These are phyloP conservation scores for Eremothecium sinecaudum DNA, from an alignment of 1,139 yeast species.

Conservation along the genomic window DNA sequence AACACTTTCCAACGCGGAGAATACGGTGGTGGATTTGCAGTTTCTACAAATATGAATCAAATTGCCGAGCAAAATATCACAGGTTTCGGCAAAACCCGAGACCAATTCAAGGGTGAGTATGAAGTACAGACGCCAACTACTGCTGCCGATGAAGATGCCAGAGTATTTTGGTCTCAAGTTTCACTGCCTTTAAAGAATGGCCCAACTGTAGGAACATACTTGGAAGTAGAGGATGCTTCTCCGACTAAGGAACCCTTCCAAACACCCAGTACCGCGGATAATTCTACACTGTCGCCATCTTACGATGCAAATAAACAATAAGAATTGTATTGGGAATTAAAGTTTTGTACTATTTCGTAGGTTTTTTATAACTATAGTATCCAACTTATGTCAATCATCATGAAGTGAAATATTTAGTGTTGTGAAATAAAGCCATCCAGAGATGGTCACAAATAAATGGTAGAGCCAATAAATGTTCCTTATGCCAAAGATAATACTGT, in stretches of 20 bases:
- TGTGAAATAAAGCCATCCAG: conserved; percentile 37
- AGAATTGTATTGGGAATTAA: no score
- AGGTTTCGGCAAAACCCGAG: background rate
- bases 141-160: conserved; percentile 30
- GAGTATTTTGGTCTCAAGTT: conserved; percentile 26
- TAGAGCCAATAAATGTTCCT: conserved; percentile 65
- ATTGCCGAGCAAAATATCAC: background rate
- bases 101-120: background rate
- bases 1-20: conserved; percentile 7
- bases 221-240: no score
- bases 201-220: no score
- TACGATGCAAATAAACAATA: no score
- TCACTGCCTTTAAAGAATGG: no score
- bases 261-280: no score
- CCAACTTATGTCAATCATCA: no score
- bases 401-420: conserved; percentile 2
- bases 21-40: no score
- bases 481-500: conserved; percentile 54
- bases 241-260: no score
- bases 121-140: conserved; percentile 26
- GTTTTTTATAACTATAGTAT: no score
- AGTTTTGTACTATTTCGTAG: no score
- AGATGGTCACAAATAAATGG: conserved; percentile 50
- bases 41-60: background rate
- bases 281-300: no score